Evolutionary conservation across 441 rosid species (phyloP).

Genomic region (Pelargonium australe): DNA sequence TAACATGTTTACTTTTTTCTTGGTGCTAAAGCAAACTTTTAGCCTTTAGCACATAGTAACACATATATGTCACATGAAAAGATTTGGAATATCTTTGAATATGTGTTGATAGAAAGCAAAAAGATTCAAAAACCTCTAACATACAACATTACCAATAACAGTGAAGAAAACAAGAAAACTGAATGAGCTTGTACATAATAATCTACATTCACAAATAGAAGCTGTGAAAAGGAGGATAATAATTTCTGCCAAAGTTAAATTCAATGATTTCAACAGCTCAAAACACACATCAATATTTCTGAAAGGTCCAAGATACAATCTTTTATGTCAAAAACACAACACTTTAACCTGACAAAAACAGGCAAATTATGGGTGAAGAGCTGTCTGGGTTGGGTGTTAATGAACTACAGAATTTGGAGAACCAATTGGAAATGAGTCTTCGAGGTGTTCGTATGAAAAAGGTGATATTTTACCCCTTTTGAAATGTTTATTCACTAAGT

Average conservation of each 20-base stretch:
- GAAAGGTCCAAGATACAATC: not conserved
- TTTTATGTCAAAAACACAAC: not conserved
- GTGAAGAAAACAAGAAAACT: not conserved
- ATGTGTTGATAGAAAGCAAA: not conserved
- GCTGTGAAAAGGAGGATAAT: not conserved
- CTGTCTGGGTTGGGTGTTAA: constrained; percentile 61
- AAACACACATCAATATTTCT: not conserved
- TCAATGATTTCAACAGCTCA: not conserved
- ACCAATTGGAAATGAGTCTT: constrained; percentile 52
- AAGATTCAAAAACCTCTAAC: not conserved
- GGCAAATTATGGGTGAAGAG: constrained; percentile 95
- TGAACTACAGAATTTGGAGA: constrained; percentile 70
- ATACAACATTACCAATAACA: not conserved
- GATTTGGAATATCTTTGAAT: not conserved
- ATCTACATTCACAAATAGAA: not conserved
- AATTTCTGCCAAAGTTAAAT: not conserved
- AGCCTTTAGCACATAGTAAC: not conserved
- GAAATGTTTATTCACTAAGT: constrained; percentile 4
- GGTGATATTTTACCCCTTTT: constrained; percentile 29
- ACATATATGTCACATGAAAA: not conserved
- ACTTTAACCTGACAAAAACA: constrained; percentile 28
- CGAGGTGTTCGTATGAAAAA: constrained; percentile 52
- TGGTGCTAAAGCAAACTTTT: not conserved
- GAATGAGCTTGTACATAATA: not conserved
- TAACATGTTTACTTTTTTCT: not conserved